phyloP scores from a whole-genome alignment of 441 rosid species.

The Hura crepitans region DNA sequence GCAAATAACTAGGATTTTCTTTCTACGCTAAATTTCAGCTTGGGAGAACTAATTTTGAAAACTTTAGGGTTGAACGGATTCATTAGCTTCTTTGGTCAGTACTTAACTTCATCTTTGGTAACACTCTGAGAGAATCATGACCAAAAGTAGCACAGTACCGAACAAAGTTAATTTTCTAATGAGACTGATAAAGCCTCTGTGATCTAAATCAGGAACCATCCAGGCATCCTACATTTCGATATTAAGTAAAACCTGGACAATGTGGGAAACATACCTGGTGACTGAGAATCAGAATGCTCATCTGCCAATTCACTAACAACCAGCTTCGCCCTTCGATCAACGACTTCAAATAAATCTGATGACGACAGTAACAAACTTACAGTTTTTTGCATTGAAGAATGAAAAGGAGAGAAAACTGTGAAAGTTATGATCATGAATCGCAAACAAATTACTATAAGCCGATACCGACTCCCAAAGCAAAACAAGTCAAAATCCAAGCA shows the following conservation, averaged over 20 bases:
- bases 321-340: constrained; percentile 94
- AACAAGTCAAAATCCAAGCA: too few species aligned
- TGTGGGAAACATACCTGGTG: constrained; percentile 41
- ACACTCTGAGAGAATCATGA: too few species aligned
- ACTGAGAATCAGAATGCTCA: constrained; percentile 58
- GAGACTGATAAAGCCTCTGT: constrained; percentile 12
- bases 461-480: too few species aligned
- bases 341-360: constrained; percentile 89
- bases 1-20: neutral
- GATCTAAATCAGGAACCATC: neutral
- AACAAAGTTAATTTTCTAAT: constrained; percentile 5
- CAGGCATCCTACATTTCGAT: neutral
- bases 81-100: neutral
- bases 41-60: neutral
- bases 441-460: neutral
- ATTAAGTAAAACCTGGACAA: neutral
- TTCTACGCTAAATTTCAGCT: constrained; percentile 1
- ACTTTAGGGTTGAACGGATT: constrained; percentile 10
- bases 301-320: constrained; percentile 84
- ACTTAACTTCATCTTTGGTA: neutral
- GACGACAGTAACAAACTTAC: neutral
- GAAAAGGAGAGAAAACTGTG: neutral
- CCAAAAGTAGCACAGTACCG: neutral
- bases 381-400: neutral
- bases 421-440: neutral